These are phyloP conservation scores for Lipomyces kockii DNA, from an alignment of 805 yeast species.

Conservation along the genomic window DNA sequence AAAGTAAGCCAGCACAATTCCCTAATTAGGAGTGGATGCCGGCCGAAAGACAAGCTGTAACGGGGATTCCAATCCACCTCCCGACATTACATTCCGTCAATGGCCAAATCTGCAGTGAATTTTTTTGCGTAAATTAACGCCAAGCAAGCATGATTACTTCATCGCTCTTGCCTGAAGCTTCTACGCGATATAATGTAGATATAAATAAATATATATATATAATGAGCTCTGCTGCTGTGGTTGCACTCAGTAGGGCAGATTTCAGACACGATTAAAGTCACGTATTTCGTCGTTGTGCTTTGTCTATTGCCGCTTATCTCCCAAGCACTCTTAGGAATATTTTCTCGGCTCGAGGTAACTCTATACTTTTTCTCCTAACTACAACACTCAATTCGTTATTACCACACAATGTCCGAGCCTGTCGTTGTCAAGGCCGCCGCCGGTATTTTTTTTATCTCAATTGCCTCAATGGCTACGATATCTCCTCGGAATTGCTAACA, in stretches of 20 bases:
- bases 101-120: not conserved
- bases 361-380: not conserved
- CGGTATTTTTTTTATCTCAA: not conserved
- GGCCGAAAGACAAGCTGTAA: not conserved
- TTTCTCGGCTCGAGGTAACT: not conserved
- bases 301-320: no score
- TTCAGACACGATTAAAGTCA: no score
- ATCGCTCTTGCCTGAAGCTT: not conserved
- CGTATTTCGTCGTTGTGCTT: no score
- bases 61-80: not conserved
- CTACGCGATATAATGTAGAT: not conserved
- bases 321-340: no score
- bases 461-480: not conserved
- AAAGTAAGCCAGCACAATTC: no score
- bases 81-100: not conserved
- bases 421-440: not conserved
- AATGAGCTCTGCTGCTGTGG: not conserved
- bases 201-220: not conserved
- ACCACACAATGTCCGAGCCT: conserved; percentile 2
- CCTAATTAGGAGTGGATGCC: not conserved
- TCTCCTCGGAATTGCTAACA: not conserved
- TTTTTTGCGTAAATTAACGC: not conserved
- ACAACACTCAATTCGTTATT: not conserved
- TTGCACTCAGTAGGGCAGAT: not conserved
- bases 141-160: not conserved